Percentiles rank a stretch among this genome's conserved stretches.
These are phyloP conservation scores for Fraxinus greggii DNA, from an alignment of 305 asterid species.

Conservation along the genomic window DNA sequence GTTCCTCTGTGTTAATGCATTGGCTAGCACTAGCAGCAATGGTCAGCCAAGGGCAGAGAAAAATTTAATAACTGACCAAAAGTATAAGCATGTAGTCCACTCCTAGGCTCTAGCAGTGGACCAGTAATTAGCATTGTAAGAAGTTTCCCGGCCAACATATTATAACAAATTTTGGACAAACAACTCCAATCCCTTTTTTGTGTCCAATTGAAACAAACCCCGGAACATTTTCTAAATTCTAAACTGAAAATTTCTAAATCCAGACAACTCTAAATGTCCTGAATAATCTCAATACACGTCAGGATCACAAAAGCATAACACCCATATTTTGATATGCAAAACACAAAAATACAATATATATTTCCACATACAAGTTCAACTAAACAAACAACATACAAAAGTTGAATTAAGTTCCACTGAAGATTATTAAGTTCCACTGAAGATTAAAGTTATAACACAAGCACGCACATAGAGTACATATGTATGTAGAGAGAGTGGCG, in stretches of 20 bases:
- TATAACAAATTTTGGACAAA: neutral
- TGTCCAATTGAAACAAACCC: neutral
- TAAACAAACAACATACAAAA: neutral
- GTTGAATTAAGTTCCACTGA: neutral
- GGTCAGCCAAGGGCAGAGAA: neutral
- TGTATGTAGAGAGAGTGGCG: constrained; percentile 1
- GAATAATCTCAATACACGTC: neutral
- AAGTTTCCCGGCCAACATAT: neutral
- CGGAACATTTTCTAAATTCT: neutral
- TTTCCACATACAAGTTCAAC: neutral
- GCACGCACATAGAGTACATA: neutral
- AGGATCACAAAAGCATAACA: neutral
- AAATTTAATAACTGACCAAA: neutral
- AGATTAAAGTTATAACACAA: neutral
- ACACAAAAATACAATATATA: neutral
- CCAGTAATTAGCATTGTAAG: neutral
- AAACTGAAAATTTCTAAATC: neutral
- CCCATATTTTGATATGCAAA: neutral
- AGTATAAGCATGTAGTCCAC: neutral
- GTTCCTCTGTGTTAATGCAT: neutral
- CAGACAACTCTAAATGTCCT: neutral
- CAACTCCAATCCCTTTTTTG: neutral
- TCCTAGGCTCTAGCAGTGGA: neutral
- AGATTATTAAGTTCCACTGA: neutral
- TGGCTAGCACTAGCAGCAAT: neutral